phyloP scores from a whole-genome alignment of 495 filamentous ascomycete genomes.

The Recurvomyces mirabilis region DNA sequence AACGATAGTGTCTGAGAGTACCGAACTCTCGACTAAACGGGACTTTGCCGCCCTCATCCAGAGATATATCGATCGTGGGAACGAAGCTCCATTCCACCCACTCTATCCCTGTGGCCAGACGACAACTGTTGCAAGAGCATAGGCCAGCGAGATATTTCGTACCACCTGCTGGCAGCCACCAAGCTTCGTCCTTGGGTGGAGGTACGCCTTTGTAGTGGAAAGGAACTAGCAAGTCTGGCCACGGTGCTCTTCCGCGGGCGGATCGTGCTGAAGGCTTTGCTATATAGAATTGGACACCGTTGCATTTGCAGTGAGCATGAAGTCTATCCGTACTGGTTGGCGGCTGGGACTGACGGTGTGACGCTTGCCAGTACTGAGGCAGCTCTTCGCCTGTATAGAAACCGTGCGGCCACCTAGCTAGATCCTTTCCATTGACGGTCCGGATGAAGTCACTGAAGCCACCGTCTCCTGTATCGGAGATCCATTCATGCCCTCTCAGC shows the following conservation, averaged over 20 bases:
- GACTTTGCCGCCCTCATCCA: slow-evolving; percentile 20
- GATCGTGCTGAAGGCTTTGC: slow-evolving; percentile 27
- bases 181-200: slow-evolving; percentile 41
- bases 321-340: slow-evolving; percentile 17
- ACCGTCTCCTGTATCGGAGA: slow-evolving; percentile 44
- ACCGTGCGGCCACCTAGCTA: slow-evolving; percentile 19
- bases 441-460: slow-evolving; percentile 44
- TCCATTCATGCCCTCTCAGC: slow-evolving; percentile 37
- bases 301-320: slow-evolving; percentile 35
- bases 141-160: slow-evolving; percentile 51
- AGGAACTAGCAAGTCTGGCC: slow-evolving; percentile 43
- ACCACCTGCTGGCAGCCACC: slow-evolving; percentile 39
- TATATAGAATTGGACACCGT: slow-evolving; percentile 37
- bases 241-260: slow-evolving; percentile 33
- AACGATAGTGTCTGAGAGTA: slow-evolving; percentile 42
- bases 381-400: slow-evolving; percentile 14
- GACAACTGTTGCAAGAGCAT: slow-evolving; percentile 56
- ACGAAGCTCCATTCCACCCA: slow-evolving; percentile 60
- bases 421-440: slow-evolving; percentile 13
- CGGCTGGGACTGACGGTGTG: background rate
- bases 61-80: slow-evolving; percentile 48
- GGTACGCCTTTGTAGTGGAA: slow-evolving; percentile 30
- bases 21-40: slow-evolving; percentile 33
- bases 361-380: slow-evolving; percentile 20
- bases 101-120: slow-evolving; percentile 51